Base-by-base conservation (phyloP, 345 rosid genomes). In the Brassica carinata region DNA sequence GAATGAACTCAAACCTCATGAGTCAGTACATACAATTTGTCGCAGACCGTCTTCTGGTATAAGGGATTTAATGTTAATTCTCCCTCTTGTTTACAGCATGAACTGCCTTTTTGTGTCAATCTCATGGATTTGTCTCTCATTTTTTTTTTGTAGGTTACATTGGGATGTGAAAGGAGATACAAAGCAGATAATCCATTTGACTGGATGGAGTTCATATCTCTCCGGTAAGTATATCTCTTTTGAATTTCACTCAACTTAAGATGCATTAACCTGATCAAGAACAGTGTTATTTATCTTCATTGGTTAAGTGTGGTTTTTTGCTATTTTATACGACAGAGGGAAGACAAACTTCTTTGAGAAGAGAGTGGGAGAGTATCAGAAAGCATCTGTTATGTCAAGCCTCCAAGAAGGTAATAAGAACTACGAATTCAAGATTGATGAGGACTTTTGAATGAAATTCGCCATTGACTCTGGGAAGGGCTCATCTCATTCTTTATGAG, bases 131-230 rank as follows among this genome's bases (percentile, higher is more conserved):
- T 40, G 53, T 62, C 8, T 36, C 45, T 34, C 38, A 70, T 38
- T 14, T 76, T 45, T 15, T 69, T 2, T 77, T 13, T 86, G n/a
- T 71, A 92, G 97, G 90, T 88, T 73, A 70, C 99, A 5, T 87
- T 90, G 75, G 94, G 94, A 64, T 89, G 76, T 77, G 85, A 85
- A 67, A 88, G 70, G 84, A 93, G 83, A 71, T 93, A 91, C 87
- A 81, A 85, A 14, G 85, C 81, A 55, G 92, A 90, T 73, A 95
- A 95, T 80, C 99, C 97, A 9, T 95, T 93, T 75, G 97, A 93
- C 67, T 95, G 98, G 99, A 95, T 95, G 99, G 99, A 91, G 67
- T 89, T 93, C 81, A 95, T 95, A 84, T 95, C 96, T 73, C 84
- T 93, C 83, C 97, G 89, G 96, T 91, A 82, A 94, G 97, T 86